Percentiles rank a stretch among this genome's conserved stretches.
Conservation (phyloP, 305 asterid species). For the Solanum hybrid region DNA sequence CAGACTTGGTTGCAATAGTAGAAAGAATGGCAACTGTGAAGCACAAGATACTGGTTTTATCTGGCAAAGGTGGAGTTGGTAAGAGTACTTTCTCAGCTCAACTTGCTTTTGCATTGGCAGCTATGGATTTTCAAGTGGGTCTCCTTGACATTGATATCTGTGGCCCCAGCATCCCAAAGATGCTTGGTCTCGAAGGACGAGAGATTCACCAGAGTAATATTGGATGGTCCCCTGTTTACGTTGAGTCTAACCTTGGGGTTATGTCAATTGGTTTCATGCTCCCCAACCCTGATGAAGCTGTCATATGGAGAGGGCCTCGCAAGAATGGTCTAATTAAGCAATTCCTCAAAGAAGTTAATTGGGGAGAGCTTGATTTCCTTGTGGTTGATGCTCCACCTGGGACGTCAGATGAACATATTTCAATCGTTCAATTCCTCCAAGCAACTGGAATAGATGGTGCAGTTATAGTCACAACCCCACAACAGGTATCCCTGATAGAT, state of each 20-base stretch:
- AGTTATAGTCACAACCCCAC: constrained; percentile 88
- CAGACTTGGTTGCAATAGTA: constrained; percentile 62
- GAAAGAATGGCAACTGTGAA: constrained; percentile 93
- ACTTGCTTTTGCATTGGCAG: constrained; percentile 74
- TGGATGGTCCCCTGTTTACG: constrained; percentile 94
- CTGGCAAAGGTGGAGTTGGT: constrained; percentile 96
- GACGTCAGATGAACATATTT: constrained; percentile 87
- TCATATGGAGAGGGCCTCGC: constrained; percentile 92
- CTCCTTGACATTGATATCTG: constrained; percentile 87
- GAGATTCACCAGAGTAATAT: constrained; percentile 84
- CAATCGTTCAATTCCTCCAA: constrained; percentile 75
- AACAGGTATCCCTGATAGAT: constrained; percentile 76
- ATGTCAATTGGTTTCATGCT: constrained; percentile 97
- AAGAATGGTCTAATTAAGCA: constrained; percentile 78
- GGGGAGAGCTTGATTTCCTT: constrained; percentile 91
- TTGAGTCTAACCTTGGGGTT: constrained; percentile 85
- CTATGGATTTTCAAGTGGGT: constrained; percentile 79
- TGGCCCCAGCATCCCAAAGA: constrained; percentile 89
- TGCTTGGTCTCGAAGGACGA: constrained; percentile 91
- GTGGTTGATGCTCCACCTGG: constrained; percentile 97
- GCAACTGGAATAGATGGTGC: constrained; percentile 86
- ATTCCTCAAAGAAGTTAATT: constrained; percentile 69
- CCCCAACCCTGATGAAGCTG: constrained; percentile 80
- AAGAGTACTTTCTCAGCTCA: constrained; percentile 94
- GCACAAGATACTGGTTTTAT: constrained; percentile 80